These are phyloP conservation scores for Globisporangium iwayamae DNA, from an alignment of 352 stramenopile species.

Conservation along the genomic window DNA sequence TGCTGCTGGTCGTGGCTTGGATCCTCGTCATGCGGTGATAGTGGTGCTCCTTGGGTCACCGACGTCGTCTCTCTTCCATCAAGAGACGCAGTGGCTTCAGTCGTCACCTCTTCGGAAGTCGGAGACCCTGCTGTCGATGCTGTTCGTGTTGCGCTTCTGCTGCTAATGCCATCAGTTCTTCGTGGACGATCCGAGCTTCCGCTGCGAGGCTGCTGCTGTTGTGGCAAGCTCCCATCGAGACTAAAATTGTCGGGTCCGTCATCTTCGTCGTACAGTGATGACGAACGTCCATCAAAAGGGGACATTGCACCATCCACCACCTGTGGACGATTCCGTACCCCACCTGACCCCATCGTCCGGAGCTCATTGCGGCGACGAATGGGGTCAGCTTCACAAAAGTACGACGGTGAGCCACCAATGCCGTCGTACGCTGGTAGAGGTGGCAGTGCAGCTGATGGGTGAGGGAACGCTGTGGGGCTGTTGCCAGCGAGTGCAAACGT, in stretches of 20 bases:
- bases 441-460: constrained; percentile 38
- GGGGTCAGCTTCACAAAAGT: constrained; percentile 59
- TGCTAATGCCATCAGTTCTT: background rate
- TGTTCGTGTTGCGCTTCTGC: background rate
- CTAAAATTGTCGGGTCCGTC: constrained; percentile 18
- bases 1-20: background rate
- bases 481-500: constrained; percentile 17
- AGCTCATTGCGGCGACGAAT: constrained; percentile 13
- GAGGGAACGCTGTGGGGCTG: constrained; percentile 17
- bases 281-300: constrained; percentile 1
- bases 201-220: background rate
- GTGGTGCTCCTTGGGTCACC: background rate
- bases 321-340: background rate
- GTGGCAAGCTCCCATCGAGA: constrained; percentile 10
- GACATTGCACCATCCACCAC: background rate
- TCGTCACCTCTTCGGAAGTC: constrained; percentile 1
- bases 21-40: background rate
- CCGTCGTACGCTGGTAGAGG: constrained; percentile 79
- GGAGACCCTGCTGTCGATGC: constrained; percentile 6
- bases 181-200: background rate
- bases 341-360: background rate
- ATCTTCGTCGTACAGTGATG: constrained; percentile 11
- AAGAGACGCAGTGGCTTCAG: background rate
- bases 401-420: constrained; percentile 72
- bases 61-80: constrained; percentile 9